These are phyloP conservation scores for Metschnikowia corniflorae DNA, from an alignment of 805 yeast genomes.

Conservation along the genomic window DNA sequence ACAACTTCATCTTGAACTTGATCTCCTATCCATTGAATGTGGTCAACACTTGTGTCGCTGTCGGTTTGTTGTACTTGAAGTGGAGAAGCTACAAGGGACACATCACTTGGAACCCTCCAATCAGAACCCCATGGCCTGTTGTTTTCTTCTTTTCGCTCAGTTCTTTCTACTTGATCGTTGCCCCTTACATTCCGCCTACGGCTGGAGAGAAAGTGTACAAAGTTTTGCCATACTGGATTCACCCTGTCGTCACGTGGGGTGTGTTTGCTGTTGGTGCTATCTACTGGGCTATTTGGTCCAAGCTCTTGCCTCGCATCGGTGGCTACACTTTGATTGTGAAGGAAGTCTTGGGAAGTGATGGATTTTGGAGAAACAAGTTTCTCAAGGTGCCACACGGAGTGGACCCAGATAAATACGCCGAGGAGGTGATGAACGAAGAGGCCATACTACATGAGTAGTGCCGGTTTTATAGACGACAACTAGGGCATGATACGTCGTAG, in stretches of 20 bases:
- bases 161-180: conserved; percentile 64
- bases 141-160: conserved; percentile 60
- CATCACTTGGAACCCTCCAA: conserved; percentile 65
- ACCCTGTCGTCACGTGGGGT: conserved; percentile 81
- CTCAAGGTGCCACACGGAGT: conserved; percentile 31
- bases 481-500: no score
- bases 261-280: conserved; percentile 60
- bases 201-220: conserved; percentile 65
- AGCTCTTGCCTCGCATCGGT: conserved; percentile 51
- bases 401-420: conserved; percentile 14
- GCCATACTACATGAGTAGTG: conserved; percentile 8
- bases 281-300: conserved; percentile 67
- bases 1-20: conserved; percentile 73
- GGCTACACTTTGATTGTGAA: conserved; percentile 49
- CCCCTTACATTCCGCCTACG: conserved; percentile 76
- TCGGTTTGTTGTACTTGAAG: conserved; percentile 59
- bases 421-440: conserved; percentile 18
- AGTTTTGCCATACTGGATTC: conserved; percentile 71
- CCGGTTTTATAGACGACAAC: conserved; percentile 1
- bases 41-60: conserved; percentile 61
- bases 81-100: conserved; percentile 48
- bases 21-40: conserved; percentile 80
- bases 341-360: conserved; percentile 61
- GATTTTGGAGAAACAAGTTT: conserved; percentile 67
- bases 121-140: conserved; percentile 63